Evolutionary conservation across 768 basidiomycete genomes (phyloP).

Genomic region (Leccinum boreale): DNA sequence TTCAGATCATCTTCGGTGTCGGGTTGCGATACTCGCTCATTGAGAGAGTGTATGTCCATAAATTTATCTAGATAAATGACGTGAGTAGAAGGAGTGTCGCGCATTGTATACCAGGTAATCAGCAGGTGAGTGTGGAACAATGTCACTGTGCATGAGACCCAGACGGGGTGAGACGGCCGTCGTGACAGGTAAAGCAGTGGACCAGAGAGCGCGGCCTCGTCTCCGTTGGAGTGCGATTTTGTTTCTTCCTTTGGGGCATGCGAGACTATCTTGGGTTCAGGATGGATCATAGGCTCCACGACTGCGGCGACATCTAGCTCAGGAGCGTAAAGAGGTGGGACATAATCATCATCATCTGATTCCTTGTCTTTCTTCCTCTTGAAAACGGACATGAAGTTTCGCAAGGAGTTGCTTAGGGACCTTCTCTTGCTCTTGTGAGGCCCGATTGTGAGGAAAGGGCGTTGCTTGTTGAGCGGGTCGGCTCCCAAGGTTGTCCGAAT

Average conservation of each 20-base stretch:
- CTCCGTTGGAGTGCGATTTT: background rate
- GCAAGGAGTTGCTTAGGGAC: slow-evolving; percentile 61
- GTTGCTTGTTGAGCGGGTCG: slow-evolving; percentile 10
- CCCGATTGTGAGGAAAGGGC: slow-evolving; percentile 15
- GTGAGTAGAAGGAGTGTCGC: slow-evolving; percentile 40
- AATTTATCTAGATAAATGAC: slow-evolving; percentile 51
- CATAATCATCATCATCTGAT: slow-evolving; percentile 23
- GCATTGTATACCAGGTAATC: slow-evolving; percentile 45
- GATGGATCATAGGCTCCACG: background rate
- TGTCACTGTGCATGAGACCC: slow-evolving; percentile 45
- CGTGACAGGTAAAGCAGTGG: slow-evolving; percentile 20
- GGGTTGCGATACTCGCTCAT: slow-evolving; percentile 46
- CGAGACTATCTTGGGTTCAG: slow-evolving; percentile 1
- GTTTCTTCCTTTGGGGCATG: background rate
- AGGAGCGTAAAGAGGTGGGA: slow-evolving; percentile 3
- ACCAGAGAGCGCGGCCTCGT: slow-evolving; percentile 3
- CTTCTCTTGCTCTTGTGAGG: slow-evolving; percentile 41
- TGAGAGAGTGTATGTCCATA: slow-evolving; percentile 62
- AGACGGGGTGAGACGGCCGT: slow-evolving; percentile 35
- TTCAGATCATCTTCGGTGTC: slow-evolving; percentile 42
- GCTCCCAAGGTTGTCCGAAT: slow-evolving; percentile 15
- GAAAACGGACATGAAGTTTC: slow-evolving; percentile 60
- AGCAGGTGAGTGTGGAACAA: slow-evolving; percentile 41
- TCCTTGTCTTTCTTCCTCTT: slow-evolving; percentile 43
- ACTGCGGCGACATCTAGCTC: slow-evolving; percentile 1